Evolutionary conservation across 441 rosid genomes (phyloP), one percentile per base, ranked within the genome.

Genomic region (Adansonia grandidieri): DNA sequence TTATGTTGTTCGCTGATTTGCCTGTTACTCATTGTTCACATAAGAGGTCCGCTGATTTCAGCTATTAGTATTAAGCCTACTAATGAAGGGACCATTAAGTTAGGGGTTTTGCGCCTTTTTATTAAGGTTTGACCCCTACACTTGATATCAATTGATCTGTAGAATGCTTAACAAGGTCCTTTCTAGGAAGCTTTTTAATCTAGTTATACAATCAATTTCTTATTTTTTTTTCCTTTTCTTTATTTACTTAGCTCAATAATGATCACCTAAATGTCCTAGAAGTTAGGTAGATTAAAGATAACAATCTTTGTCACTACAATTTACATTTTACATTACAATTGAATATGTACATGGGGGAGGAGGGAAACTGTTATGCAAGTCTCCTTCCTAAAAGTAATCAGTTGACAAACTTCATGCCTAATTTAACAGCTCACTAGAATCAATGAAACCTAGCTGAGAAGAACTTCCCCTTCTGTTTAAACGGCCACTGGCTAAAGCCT

Each of bases 241-340:
- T 9, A 9, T 53, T 15, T 13, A 32, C 62, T 51, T 53, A 32
- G 53, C 72, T 47, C 53, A 20, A 40, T 44, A 50, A 13, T 15
- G 60, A 70, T 6, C 50, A 11, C 22, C 20, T 6, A 14, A 24
- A 70, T 14, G 19, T 50, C 61, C 22, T 14, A 45, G 51, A 70
- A 51, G 20, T 24, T 50, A 51, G 45, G 14, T 44, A 44, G 9
- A 19, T 67, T 1, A 45, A 6, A 66, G 50, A 64, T 69, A 20
- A 47, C 60, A 70, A 66, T 50, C 28, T 42, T 70, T 50, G 60
- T 28, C 74, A 24, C 60, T 7, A 70, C 44, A 70, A 24, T 50
- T 50, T 50, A 50, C 6, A 13, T 45, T 67, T 67, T 19, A 4
- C 0, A 54, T 24, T 4, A 19, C 28, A 67, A 50, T 50, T 70